Base-by-base conservation (phyloP, 257 asterid species). In the Salvia hispanica region DNA sequence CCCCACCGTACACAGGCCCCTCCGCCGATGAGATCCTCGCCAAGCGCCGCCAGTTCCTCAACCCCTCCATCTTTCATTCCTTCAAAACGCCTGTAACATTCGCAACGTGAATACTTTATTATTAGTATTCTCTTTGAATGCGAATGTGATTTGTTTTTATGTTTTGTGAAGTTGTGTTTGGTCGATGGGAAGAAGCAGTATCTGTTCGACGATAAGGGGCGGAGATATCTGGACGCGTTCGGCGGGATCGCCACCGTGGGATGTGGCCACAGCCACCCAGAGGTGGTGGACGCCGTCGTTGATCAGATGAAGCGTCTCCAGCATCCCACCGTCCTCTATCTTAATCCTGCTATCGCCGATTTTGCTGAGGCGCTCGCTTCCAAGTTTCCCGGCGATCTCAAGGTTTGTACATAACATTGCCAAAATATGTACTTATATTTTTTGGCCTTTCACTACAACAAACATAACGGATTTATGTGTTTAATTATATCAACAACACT, bases 171-270 rank as follows among this genome's bases (percentile, higher is more conserved):
- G 99, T 53, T 93, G 78, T 80, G 74, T 77, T 69, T 93, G 95
- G 97, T 93, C 1, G 95, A 93, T 37, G 97, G 99, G 60, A 90
- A 90, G 83, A 90, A 88, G 97, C 97, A 93, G 73, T 93, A 90
- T 66, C 50, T 93, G 69, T 93, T 82, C 61, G 97, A 93, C 69
- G 96, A 84, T 0, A 80, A 75, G 68, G 97, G 97, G 18, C 79
- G 92, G 73, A 68, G 97, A 42, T 93, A 90, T 73, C 60, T 93
- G 77, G 99, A 93, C 75, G 97, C 88, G 6, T 93, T 84, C 45
- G 99, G 94, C 1, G 99, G 99, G 25, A 90, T 93, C 14, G 99
- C 99, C 46, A 86, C 95, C 7, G 99, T 93, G 28, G 79, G 86
- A 31, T 84, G 92, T 64, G 97, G 99, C 12, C 99, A 93, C 73